These are phyloP conservation scores for Eucalyptus pumila DNA, from an alignment of 345 rosid species.

Conservation along the genomic window DNA sequence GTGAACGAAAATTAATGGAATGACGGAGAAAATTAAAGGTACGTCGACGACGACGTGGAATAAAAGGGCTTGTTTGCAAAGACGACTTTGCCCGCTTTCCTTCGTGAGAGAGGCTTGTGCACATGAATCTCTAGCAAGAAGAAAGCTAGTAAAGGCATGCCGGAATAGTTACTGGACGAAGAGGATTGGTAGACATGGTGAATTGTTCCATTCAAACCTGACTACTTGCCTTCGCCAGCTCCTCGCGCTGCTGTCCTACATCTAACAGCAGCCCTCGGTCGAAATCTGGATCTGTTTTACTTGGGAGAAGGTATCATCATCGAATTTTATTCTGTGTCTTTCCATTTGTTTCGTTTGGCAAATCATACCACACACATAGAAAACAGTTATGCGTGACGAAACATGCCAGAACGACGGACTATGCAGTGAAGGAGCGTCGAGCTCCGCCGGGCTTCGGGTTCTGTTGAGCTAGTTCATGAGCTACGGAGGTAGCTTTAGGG, in stretches of 20 bases:
- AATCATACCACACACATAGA: not conserved
- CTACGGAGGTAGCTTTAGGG: not conserved
- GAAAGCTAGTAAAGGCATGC: not conserved
- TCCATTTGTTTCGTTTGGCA: not conserved
- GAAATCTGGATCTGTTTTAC: not conserved
- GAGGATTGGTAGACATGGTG: not conserved
- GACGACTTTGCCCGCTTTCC: not conserved
- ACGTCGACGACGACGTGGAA: not conserved
- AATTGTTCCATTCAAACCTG: not conserved
- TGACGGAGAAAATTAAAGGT: not conserved
- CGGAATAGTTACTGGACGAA: not conserved
- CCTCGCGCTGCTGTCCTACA: not conserved
- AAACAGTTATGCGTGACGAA: not conserved
- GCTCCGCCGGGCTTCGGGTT: not conserved
- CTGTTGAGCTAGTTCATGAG: not conserved
- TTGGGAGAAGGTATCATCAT: not conserved
- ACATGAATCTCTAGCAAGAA: not conserved
- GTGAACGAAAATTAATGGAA: not conserved
- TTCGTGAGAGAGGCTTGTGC: not conserved
- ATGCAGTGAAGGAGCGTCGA: not conserved
- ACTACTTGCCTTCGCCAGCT: not conserved
- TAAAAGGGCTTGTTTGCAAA: not conserved
- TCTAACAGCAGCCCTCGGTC: not conserved
- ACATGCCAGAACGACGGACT: not conserved
- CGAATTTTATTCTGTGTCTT: not conserved